Evolutionary conservation across 768 basidiomycete genomes (phyloP).

Genomic region (Boletus eberwhitei): DNA sequence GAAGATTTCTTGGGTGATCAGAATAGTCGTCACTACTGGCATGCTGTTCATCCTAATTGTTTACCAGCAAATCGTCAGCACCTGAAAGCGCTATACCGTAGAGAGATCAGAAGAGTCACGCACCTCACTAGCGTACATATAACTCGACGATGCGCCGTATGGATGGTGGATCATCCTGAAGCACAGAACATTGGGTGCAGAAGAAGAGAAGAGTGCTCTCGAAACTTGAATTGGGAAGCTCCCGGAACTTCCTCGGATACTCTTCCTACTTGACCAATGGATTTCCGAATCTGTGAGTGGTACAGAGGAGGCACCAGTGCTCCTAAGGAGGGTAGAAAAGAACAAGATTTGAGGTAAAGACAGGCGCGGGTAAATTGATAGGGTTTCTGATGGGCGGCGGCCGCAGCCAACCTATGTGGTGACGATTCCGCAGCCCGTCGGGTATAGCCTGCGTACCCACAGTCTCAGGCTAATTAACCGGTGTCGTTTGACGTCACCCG

Average conservation of each 20-base stretch:
- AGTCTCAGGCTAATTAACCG: neutral
- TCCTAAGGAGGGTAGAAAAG: neutral
- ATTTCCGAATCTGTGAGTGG: constrained; percentile 3
- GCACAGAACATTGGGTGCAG: constrained; percentile 17
- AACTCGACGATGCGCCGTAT: constrained; percentile 27
- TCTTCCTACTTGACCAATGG: neutral
- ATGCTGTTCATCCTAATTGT: constrained; percentile 9
- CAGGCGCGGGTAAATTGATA: constrained; percentile 2
- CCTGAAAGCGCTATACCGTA: neutral
- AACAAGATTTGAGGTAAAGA: neutral
- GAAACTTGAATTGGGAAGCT: neutral
- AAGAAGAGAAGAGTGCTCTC: constrained; percentile 1
- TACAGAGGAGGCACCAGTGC: neutral
- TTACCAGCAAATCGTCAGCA: neutral
- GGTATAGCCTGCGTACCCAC: neutral
- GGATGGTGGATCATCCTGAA: constrained; percentile 30
- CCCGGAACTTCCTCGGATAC: neutral
- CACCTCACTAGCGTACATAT: constrained; percentile 24
- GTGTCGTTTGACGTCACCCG: neutral
- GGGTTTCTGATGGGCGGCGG: neutral
- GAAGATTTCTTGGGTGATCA: neutral
- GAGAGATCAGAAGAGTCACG: neutral
- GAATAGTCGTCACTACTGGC: neutral
- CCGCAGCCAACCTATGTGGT: neutral
- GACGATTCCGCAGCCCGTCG: constrained; percentile 8